A percentile compares a stretch with the other conserved stretches of the same genome.
Conservation (phyloP, 257 asterid species). For the Parsonsia alboflavescens region DNA sequence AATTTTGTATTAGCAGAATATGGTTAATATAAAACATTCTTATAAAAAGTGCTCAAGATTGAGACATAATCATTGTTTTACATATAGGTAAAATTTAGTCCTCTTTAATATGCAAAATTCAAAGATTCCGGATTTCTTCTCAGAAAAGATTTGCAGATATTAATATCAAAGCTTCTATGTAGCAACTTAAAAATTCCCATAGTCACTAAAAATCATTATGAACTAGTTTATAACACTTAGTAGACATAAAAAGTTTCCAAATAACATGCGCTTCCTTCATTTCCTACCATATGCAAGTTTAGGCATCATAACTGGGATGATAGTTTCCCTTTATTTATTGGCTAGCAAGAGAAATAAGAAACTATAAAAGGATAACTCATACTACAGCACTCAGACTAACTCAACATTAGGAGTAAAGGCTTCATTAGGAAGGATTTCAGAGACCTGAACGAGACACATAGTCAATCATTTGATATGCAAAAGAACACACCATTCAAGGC, state of each 20-base stretch:
- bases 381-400: background rate
- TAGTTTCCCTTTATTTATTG: background rate
- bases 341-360: background rate
- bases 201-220: background rate
- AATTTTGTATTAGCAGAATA: background rate
- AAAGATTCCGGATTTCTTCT: background rate
- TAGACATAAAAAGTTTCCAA: background rate
- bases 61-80: background rate
- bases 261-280: background rate
- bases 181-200: background rate
- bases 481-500: background rate
- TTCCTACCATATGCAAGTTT: background rate
- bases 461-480: background rate
- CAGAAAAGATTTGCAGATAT: background rate
- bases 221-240: background rate
- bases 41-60: background rate
- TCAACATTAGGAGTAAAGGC: background rate
- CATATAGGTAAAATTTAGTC: background rate
- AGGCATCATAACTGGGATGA: background rate
- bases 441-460: background rate
- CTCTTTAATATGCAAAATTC: background rate
- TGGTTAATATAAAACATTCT: background rate
- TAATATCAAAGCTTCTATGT: background rate
- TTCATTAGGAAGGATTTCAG: slow-evolving; percentile 1
- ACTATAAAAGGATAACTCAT: background rate